phyloP scores from a whole-genome alignment of 106 monocot genomes.

The Ottelia alismoides region DNA sequence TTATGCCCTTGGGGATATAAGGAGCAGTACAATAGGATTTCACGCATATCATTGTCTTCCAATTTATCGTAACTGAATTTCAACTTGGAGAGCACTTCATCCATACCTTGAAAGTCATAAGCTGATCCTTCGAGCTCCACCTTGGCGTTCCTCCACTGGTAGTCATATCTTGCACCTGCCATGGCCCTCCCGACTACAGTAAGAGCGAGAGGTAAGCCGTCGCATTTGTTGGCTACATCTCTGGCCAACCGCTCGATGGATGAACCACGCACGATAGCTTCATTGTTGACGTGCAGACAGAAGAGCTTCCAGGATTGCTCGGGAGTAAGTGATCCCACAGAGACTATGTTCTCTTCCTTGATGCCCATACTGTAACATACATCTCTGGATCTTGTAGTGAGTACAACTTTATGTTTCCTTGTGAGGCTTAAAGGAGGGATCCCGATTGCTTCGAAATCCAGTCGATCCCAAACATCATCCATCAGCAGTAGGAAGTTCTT shows the following conservation, averaged over 20 bases:
- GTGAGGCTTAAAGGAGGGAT: neutral
- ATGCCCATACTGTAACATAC: neutral
- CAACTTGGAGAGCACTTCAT: too few relatives aligned
- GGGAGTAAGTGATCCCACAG: neutral
- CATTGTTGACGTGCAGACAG: neutral
- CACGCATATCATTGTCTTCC: neutral
- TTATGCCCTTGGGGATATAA: too few relatives aligned
- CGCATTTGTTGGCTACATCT: neutral
- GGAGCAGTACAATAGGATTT: neutral
- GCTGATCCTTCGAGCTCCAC: neutral
- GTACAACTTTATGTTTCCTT: neutral
- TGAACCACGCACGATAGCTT: neutral
- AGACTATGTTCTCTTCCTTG: too few relatives aligned
- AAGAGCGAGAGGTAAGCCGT: neutral
- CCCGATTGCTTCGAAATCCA: neutral
- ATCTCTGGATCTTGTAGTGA: neutral
- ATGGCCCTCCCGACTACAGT: neutral
- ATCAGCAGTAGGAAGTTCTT: neutral
- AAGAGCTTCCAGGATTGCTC: neutral
- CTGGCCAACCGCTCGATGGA: neutral
- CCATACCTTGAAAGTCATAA: too few relatives aligned
- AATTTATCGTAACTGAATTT: too few relatives aligned
- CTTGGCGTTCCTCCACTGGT: neutral
- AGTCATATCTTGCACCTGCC: neutral
- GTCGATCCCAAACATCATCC: neutral